Base-by-base conservation (phyloP, 1,284 basidiomycete species). In the Entoloma clypeatum region DNA sequence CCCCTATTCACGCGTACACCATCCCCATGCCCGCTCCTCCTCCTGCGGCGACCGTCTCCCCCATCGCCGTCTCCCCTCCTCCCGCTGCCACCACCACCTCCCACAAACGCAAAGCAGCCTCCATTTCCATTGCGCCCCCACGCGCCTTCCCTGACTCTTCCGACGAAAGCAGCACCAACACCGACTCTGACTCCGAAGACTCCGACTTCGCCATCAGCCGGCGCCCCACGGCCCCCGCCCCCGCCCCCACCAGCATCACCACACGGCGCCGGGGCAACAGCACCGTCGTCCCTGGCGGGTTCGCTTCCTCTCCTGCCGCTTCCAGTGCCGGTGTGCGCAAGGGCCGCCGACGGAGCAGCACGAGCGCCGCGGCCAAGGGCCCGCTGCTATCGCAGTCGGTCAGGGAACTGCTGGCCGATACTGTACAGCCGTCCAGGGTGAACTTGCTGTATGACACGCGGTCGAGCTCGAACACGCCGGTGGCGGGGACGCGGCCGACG, bases 401-500 rank as follows among this genome's bases (percentile, higher is more conserved):
- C 36, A 71, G 64, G 49, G 63, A 65, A 31, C 45, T 57, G 22
- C 55, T 70, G 18, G 72, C 73, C 0, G 69, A 71, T 45, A 75
- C 72, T 0, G 69, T 75, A 42, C 65, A 70, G 1, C 74, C 76
- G 1, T 69, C 72, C 39, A 77, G 75, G 43, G 62, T 79, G 41
- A 72, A 69, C 43, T 67, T 69, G 7, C 62, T 72, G 44, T 71
- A 71, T 36, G 64, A 68, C 31, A 72, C 70, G 21, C 68, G 70
- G 34, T 67, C 67, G n/a, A 68, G 57, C 47, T 67, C 64, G n/a
- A n/a, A n/a, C n/a, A n/a, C 16, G 64, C 72, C 4, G 66, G 61
- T 26, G 69, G 62, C 43, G n/a, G n/a, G n/a, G n/a, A n/a, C n/a
- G n/a, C 73, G 78, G 21, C 81, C 80, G 3, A 67, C 67, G 19